Percentiles rank a stretch among this genome's conserved stretches.
Conservation (phyloP, 495 filamentous ascomycete genomes). For the Podospora appendiculata region DNA sequence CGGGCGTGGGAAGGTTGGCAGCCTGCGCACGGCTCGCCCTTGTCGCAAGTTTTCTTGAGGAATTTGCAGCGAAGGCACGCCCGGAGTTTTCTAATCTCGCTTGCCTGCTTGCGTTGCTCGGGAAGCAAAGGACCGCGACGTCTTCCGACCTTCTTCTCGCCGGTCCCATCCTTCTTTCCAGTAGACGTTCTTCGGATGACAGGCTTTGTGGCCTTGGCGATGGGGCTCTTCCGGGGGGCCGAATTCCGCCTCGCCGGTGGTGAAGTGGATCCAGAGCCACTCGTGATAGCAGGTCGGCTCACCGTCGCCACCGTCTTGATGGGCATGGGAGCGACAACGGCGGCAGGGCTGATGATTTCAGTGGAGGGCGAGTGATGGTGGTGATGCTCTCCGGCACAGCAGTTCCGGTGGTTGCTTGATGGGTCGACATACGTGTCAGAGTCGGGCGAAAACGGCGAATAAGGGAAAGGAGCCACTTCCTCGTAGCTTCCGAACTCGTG, state of each 20-base stretch:
- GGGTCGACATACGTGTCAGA: conserved; percentile 51
- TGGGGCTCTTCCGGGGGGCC: conserved; percentile 64
- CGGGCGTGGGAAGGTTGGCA: conserved; percentile 90
- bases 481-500: conserved; percentile 72
- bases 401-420: conserved; percentile 40
- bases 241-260: conserved; percentile 56
- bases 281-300: conserved; percentile 45
- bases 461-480: conserved; percentile 62
- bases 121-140: conserved; percentile 79
- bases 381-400: conserved; percentile 39
- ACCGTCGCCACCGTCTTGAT: conserved; percentile 59
- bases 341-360: conserved; percentile 56
- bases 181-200: conserved; percentile 69
- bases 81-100: conserved; percentile 85
- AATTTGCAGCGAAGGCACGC: conserved; percentile 96
- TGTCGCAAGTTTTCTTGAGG: conserved; percentile 95
- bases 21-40: conserved; percentile 85
- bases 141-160: conserved; percentile 84
- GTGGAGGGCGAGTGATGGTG: conserved; percentile 39
- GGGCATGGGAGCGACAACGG: conserved; percentile 59
- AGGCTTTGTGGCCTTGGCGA: conserved; percentile 70
- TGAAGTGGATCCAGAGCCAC: conserved; percentile 55
- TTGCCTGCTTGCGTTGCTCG: conserved; percentile 91
- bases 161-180: conserved; percentile 61
- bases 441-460: conserved; percentile 60